phyloP scores from a whole-genome alignment of 345 rosid species.

The Hypericum androsaemum region DNA sequence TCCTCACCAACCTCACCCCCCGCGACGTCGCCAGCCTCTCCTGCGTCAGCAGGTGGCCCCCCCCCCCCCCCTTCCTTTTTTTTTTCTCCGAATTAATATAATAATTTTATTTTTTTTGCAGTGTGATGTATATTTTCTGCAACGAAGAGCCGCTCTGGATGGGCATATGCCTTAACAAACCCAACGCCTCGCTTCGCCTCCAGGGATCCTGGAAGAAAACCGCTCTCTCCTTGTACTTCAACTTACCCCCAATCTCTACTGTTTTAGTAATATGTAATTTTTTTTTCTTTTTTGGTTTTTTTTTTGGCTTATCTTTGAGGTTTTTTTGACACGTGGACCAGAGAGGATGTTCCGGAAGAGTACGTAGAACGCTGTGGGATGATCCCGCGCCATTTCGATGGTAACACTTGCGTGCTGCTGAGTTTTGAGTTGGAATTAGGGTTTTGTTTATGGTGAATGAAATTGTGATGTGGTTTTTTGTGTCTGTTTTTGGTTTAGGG shows the following conservation, averaged over 20 bases:
- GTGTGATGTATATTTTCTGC: constrained; percentile 81
- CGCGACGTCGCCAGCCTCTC: constrained; percentile 68
- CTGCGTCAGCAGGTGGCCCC: constrained; percentile 77
- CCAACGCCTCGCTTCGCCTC: constrained; percentile 46
- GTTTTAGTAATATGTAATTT: constrained; percentile 8
- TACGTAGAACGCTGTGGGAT: constrained; percentile 24
- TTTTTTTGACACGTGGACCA: constrained; percentile 6
- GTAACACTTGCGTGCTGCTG: constrained; percentile 23
- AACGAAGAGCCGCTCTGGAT: constrained; percentile 93
- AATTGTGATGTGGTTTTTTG: constrained; percentile 3
- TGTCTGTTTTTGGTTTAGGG: constrained; percentile 31
- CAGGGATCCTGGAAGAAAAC: constrained; percentile 91
- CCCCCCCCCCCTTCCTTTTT: not conserved
- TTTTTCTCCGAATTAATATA: not conserved
- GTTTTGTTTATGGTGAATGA: not conserved
- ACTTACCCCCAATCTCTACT: not conserved
- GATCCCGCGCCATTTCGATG: constrained; percentile 53
- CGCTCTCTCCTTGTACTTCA: constrained; percentile 38
- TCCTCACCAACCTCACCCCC: constrained; percentile 53
- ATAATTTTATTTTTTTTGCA: constrained; percentile 15
- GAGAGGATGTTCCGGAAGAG: constrained; percentile 48
- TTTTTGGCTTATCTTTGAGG: not conserved
- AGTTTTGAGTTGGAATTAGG: constrained; percentile 5
- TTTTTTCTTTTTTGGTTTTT: not conserved
- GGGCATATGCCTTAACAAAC: constrained; percentile 50